phyloP scores from a whole-genome alignment of 1,284 basidiomycete species.

The Fomitopsis pinicola region DNA sequence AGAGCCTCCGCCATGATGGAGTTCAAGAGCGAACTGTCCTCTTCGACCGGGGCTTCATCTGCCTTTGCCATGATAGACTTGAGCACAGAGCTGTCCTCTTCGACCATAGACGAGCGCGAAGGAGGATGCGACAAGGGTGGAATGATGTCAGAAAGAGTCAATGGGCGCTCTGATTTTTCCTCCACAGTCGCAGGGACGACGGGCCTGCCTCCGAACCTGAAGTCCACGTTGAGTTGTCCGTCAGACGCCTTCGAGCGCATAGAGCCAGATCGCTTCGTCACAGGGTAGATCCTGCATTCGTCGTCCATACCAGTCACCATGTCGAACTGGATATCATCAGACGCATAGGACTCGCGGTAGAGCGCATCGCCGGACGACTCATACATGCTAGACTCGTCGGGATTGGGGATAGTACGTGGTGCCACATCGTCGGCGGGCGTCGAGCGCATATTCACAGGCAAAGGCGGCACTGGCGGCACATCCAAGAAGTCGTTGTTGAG shows the following conservation, averaged over 20 bases:
- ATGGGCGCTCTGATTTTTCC: slow-evolving; percentile 26
- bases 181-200: slow-evolving; percentile 22
- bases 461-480: slow-evolving; percentile 41
- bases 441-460: slow-evolving; percentile 19
- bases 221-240: slow-evolving; percentile 61
- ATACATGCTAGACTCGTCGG: slow-evolving; percentile 17
- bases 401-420: slow-evolving; percentile 21
- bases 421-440: slow-evolving; percentile 19
- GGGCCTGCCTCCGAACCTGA: slow-evolving; percentile 66
- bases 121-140: slow-evolving; percentile 53
- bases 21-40: slow-evolving; percentile 34
- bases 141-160: slow-evolving; percentile 72
- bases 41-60: slow-evolving; percentile 2
- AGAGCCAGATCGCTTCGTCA: slow-evolving; percentile 16
- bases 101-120: slow-evolving; percentile 35
- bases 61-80: slow-evolving; percentile 57
- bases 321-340: slow-evolving; percentile 22
- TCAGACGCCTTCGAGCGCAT: slow-evolving; percentile 48
- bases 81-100: slow-evolving; percentile 53
- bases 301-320: slow-evolving; percentile 24
- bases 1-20: slow-evolving; percentile 53
- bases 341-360: slow-evolving; percentile 16
- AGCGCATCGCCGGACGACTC: slow-evolving; percentile 7
- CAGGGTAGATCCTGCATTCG: slow-evolving; percentile 23
- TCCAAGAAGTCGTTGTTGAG: slow-evolving; percentile 22